A percentile compares a stretch with the other conserved stretches of the same genome.
phyloP scores from a whole-genome alignment of 2,329 filamentous ascomycete genomes.

The Cordyceps fumosorosea region DNA sequence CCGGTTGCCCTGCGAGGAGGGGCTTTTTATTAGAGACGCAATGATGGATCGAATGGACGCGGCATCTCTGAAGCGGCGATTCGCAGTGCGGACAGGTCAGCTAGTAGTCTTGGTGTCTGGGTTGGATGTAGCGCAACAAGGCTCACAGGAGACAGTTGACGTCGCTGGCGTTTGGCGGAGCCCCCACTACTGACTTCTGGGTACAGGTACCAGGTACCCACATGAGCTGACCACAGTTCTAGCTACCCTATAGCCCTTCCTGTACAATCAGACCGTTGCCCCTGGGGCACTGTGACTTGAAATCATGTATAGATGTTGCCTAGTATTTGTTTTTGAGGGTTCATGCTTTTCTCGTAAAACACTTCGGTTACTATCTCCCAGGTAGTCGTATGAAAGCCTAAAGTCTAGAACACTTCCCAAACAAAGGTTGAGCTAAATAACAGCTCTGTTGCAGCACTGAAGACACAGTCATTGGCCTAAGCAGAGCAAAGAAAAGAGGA shows the following conservation, averaged over 20 bases:
- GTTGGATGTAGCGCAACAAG: constrained; percentile 1
- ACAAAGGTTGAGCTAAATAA: too few relatives aligned
- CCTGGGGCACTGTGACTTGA: too few relatives aligned
- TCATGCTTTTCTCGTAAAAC: too few relatives aligned
- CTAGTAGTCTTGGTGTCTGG: background rate
- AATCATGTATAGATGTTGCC: too few relatives aligned
- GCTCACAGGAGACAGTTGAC: constrained; percentile 10
- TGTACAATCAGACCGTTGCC: background rate
- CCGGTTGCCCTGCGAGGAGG: background rate
- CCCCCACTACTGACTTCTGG: background rate
- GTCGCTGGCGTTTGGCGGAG: constrained; percentile 9
- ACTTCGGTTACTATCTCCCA: too few relatives aligned
- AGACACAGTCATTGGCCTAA: too few relatives aligned
- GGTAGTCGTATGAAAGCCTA: too few relatives aligned
- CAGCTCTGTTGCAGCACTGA: too few relatives aligned
- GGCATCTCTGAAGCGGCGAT: constrained; percentile 6
- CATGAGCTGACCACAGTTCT: background rate
- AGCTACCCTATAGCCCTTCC: background rate
- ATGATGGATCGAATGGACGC: background rate
- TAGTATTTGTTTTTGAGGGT: too few relatives aligned
- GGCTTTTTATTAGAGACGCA: background rate
- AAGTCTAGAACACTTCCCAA: too few relatives aligned
- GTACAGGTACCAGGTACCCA: background rate
- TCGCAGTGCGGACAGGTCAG: background rate
- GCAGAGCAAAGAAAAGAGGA: too few relatives aligned